Evolutionary conservation across 2,329 filamentous ascomycete genomes (phyloP).

Genomic region (Phialocephala sp.): DNA sequence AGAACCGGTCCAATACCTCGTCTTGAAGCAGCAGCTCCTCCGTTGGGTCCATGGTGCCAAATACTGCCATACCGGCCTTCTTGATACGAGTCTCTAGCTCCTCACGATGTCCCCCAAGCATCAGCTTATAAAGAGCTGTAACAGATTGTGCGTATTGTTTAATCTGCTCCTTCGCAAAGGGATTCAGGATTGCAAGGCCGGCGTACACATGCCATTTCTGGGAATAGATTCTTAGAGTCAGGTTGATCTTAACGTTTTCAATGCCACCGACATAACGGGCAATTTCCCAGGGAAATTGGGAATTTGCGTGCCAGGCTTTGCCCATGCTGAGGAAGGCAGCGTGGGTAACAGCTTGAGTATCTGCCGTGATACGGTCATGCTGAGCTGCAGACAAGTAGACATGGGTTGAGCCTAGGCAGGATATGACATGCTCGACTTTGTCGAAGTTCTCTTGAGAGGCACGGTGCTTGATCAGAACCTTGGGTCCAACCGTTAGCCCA

Average conservation of each 20-base stretch:
- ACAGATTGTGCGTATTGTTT: constrained; percentile 91
- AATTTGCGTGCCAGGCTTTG: constrained; percentile 93
- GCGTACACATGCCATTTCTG: constrained; percentile 99
- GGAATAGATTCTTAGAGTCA: constrained; percentile 94
- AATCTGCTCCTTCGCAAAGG: constrained; percentile 89
- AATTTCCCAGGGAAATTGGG: constrained; percentile 96
- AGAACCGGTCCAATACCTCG: constrained; percentile 86
- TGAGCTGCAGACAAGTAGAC: constrained; percentile 86
- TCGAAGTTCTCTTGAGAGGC: constrained; percentile 76
- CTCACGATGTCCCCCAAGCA: constrained; percentile 82
- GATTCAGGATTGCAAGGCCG: constrained; percentile 94
- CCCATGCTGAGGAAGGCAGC: constrained; percentile 98
- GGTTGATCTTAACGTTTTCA: constrained; percentile 99
- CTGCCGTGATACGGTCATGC: constrained; percentile 96
- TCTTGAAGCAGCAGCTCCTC: constrained; percentile 74
- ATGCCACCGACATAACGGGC: constrained; percentile 96
- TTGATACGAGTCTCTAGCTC: constrained; percentile 79
- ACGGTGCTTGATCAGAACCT: constrained; percentile 89
- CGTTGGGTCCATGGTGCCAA: constrained; percentile 59
- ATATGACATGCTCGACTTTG: constrained; percentile 81
- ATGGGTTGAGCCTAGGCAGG: constrained; percentile 82
- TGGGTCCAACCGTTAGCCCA: constrained; percentile 1
- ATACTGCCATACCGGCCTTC: constrained; percentile 77
- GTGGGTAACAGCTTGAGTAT: constrained; percentile 97
- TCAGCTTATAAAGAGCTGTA: constrained; percentile 94